Evolutionary conservation across 257 asterid genomes (phyloP), one percentile per base, ranked within the genome.

Genomic region (Salvia miltiorrhiza): DNA sequence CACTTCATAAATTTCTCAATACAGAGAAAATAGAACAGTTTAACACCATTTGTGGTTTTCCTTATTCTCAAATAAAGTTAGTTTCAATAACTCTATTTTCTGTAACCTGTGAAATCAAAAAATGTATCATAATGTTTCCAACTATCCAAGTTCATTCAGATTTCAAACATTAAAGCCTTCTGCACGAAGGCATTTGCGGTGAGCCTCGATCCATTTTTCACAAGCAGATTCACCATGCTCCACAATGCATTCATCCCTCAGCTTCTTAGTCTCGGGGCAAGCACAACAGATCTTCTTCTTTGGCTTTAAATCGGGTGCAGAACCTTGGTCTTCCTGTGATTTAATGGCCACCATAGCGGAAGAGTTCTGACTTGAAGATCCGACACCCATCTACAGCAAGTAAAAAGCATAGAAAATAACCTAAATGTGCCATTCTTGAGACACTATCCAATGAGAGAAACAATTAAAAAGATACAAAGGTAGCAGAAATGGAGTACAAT

Each of bases 261-360:
- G 75, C 86, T 80, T 88, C 84, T 92, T 92, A 9, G 98, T 92
- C 8, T 90, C 95, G 0, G 97, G 97, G 82, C 97, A 92, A 48
- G 98, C 97, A 71, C 97, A 92, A 13, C 97, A 92, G 4, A 92
- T 90, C 91, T 90, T 92, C 87, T 92, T 92, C 89, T 79, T 90
- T 32, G 93, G 97, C 81, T 86, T 92, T 47, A 88, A 71, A 76
- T 83, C 92, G 1, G 85, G 35, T n/a, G 24, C 82, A 9, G 85
- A 72, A 39, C 76, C 77, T 71, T 83, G 71, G 70, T 80, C 91
- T 69, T 84, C 78, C 60, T 56, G 75, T 5, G 82, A 19, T 47
- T 73, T 80, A 11, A 82, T 30, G 43, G 86, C 76, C 76, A 78
- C 76, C 40, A 79, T 79, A 24, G 92, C 67, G 40, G 88, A 39